Base-by-base conservation (phyloP, 2,329 filamentous ascomycete species). In the Macrophomina phaseolina region DNA sequence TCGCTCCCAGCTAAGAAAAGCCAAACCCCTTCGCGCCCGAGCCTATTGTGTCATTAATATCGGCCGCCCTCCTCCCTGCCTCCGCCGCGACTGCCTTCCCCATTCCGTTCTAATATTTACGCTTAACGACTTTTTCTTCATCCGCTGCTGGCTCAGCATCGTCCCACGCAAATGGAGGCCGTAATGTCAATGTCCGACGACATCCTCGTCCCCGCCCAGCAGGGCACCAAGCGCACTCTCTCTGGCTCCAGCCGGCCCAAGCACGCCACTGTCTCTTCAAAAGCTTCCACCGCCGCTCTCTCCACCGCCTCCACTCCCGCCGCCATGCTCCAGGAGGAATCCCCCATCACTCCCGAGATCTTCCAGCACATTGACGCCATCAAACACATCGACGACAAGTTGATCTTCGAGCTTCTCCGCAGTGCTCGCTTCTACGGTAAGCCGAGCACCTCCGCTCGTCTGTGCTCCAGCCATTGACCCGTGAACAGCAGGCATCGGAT, bases 371-470 rank as follows among this genome's bases (percentile, higher is more conserved):
- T 79, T 68, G 76, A 79, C 70, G 77, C 74, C 42, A 68, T 79
- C 51, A 79, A 78, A 66, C 77, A 79, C 69, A 72, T 79, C 67
- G 76, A 79, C 66, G 76, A 79, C 68, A 73, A 78, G 61, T 76
- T 77, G 69, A 78, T 79, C 65, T 70, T 78, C 67, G 66, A 78
- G 66, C 69, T 79, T 61, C 70, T 79, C 55, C 73, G 77, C 61
- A 76, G 74, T 32, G 77, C 77, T 67, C 77, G 77, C 68, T 76
- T 74, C 73, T 75, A 75, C 74, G 76, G 77, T 78, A 60, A 71
- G 76, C 74, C 16, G 32, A 38, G 32, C 30, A 40, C 45, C 12
- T 45, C 32, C 16, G 9, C 6, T 11, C 4, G 14, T 30, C 58
- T 62, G 58, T 62, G 58, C 58, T 14, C 58, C 2, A 14, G 5